A percentile compares a stretch with the other conserved stretches of the same genome.
Conservation (phyloP, 2,329 filamentous ascomycete species). For the Venturia nashicola region DNA sequence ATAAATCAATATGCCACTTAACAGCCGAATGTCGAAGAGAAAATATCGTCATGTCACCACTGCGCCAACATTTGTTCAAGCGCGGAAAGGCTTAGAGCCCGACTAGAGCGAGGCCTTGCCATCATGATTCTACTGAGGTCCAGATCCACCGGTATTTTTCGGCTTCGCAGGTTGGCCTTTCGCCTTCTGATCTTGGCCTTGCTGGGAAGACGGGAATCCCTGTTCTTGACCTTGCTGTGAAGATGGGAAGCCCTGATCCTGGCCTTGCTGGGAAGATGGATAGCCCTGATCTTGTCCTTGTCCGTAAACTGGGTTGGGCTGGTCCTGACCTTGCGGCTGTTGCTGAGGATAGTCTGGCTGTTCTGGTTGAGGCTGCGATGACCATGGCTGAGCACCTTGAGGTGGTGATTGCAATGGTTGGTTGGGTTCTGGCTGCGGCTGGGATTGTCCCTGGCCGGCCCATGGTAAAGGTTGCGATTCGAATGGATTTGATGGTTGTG, state of each 20-base stretch:
- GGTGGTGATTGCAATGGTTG: neutral
- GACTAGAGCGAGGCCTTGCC: neutral
- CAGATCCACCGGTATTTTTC: neutral
- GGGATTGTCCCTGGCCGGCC: neutral
- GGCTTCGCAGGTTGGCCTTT: neutral
- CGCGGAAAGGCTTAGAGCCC: neutral
- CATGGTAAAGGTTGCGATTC: neutral
- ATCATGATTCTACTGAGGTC: neutral
- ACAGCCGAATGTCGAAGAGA: too few species aligned
- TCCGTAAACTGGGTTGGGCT: neutral
- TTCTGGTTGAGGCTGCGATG: neutral
- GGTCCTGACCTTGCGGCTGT: neutral
- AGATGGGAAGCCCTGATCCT: neutral
- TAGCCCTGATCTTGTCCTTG: neutral
- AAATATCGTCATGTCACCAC: too few species aligned
- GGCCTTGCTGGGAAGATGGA: neutral
- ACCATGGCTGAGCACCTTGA: neutral
- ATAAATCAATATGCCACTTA: too few species aligned
- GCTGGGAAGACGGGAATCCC: neutral
- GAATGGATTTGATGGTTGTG: neutral
- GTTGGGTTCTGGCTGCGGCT: neutral
- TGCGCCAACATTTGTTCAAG: too few species aligned
- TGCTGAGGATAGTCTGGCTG: neutral
- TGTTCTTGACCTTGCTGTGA: neutral
- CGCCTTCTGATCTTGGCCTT: neutral